Evolutionary conservation across 2,329 filamentous ascomycete species (phyloP), one percentile per base, ranked within the genome.

Genomic region (Thielaviopsis euricoi): DNA sequence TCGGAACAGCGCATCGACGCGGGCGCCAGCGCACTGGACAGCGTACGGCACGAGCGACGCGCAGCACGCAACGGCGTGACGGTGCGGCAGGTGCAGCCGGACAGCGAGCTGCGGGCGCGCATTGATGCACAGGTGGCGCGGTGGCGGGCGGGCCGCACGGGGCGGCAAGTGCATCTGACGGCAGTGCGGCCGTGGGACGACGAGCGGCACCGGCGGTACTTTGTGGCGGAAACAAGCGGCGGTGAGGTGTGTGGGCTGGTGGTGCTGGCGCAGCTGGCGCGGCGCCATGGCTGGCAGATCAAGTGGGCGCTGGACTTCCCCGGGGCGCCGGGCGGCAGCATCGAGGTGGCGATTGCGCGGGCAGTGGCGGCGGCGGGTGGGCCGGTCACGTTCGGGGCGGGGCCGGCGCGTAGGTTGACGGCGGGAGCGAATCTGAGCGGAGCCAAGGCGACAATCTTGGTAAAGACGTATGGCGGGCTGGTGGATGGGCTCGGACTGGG

Each of bases 241-340:
- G 86, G 86, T 62, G 80, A 78, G 60, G 81, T 96, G 58, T 78
- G 78, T 49, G 85, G 86, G 37, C 79, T 96, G 60, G 85, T 91
- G n/a, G 83, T 91, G 9, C 75, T 96, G 65, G 86, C 87, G 56
- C 86, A 89, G 69, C 80, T 96, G 26, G 81, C 86, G 3, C 87
- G 89, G 1, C 76, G 80, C 40, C 81, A 94, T 67, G 90, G 90
- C 57, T 94, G 89, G 82, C 90, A 96, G 73, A 85, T 95, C 67
- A 96, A 96, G 74, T 95, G 93, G 75, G 87, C 86, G n/a, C 81
- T 96, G 57, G 89, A 96, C 70, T 95, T 96, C 76, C 90, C 89
- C 0, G 82, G 81, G 25, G 81, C 89, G 0, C 86, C 90, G n/a
- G 87, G 82, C 51, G 90, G 90, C 52, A 85, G 87, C 37, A 95